Base-by-base conservation (phyloP, 129 eudicot species). In the Calendula officinalis region DNA sequence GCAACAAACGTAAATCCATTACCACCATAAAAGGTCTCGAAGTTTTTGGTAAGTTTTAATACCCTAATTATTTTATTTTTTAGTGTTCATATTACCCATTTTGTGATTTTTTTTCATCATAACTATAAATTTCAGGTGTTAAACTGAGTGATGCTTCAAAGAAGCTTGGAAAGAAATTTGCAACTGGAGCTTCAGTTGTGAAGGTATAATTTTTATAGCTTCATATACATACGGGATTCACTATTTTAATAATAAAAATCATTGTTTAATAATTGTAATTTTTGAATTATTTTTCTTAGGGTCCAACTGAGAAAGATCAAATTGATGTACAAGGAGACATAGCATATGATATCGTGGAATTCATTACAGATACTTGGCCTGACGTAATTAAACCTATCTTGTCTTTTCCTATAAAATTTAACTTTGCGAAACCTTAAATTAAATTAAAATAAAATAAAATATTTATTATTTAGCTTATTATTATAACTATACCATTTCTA, bases 291-390 rank as follows among this genome's bases (percentile, higher is more conserved):
- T 74, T 73, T 39, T 70, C 34, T 34, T 71, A 92, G 96, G 96
- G 96, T 7, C 98, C 95, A 48, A 92, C 98, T 4, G 96, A 92
- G 78, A 88, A 91, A 84, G 98, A 92, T 77, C 96, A 92, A 68
- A 85, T 92, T 67, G 98, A 92, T 70, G 98, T 92, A 64, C 98
- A 92, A 81, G 98, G 98, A 64, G 98, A 92, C 74, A 92, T 92
- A 47, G 72, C 95, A 58, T 92, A 76, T 33, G 98, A 92, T 56
- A 76, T 92, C 37, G 96, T 88, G 77, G 98, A 92, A 64, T 92
- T 92, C 77, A 78, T 92, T 34, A 88, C 96, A 27, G 95, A 92
- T 14, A 91, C 95, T 60, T 91, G 98, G 98, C 95, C 85, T 8
- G 96, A 85, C 76, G 96, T 91, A 85, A 82, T 42, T 50, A 10